These are phyloP conservation scores for Thecamonas trahens DNA, from an alignment of 78 protist genomes.

Conservation along the genomic window DNA sequence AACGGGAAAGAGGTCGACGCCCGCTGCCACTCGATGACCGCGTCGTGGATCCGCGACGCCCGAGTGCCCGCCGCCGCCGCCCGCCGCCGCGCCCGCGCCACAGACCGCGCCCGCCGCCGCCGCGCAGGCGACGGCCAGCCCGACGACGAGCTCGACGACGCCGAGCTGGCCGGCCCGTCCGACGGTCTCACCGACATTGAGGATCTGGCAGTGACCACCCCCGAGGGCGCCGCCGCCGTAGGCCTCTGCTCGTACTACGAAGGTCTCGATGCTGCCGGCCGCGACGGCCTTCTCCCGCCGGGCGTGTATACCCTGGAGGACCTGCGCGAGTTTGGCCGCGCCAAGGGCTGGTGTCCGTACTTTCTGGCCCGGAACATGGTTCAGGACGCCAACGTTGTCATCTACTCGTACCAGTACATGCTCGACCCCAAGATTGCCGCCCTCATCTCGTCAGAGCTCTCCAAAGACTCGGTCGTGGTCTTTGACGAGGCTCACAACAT, in stretches of 20 bases:
- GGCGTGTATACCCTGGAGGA: conserved; percentile 87
- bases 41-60: conserved; percentile 74
- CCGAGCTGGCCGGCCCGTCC: no score
- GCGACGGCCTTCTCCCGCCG: conserved; percentile 7
- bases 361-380: conserved; percentile 63
- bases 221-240: neutral
- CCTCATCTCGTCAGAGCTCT: conserved; percentile 43
- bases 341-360: conserved; percentile 82
- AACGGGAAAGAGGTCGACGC: conserved; percentile 52
- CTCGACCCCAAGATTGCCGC: conserved; percentile 91
- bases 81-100: neutral
- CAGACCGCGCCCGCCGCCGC: neutral
- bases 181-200: neutral
- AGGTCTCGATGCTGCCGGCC: neutral
- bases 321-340: conserved; percentile 52
- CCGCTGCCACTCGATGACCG: conserved; percentile 58
- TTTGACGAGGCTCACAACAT: conserved; percentile 99
- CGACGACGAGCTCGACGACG: no score
- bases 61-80: neutral
- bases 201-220: neutral
- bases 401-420: conserved; percentile 85
- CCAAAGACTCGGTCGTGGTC: conserved; percentile 70
- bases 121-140: neutral
- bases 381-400: conserved; percentile 77
- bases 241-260: neutral